Evolutionary conservation across 805 yeast species (phyloP).

Genomic region (Wickerhamiella australiensis): DNA sequence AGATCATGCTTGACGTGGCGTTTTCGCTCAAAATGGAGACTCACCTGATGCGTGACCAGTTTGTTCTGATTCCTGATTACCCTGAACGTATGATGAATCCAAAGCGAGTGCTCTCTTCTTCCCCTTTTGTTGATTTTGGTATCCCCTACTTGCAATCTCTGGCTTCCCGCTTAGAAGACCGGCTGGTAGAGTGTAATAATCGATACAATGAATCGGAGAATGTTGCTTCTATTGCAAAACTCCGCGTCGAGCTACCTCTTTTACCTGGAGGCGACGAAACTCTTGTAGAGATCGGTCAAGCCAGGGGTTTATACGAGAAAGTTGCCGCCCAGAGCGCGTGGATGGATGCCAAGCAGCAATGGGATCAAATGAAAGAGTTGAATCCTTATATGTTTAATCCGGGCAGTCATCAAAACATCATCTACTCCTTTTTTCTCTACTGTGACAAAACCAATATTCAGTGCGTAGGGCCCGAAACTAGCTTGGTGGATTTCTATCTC

Average conservation of each 20-base stretch:
- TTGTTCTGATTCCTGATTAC: slow-evolving; percentile 33
- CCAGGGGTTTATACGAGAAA: background rate
- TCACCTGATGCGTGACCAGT: slow-evolving; percentile 56
- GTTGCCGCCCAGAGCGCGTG: slow-evolving; percentile 14
- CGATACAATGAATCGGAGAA: slow-evolving; percentile 7
- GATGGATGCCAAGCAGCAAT: slow-evolving; percentile 40
- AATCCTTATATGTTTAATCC: slow-evolving; percentile 54
- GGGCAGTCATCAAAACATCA: slow-evolving; percentile 63
- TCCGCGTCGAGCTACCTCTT: background rate
- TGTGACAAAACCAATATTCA: slow-evolving; percentile 79
- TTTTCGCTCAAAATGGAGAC: slow-evolving; percentile 73
- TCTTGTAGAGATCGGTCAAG: background rate
- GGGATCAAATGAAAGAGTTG: slow-evolving; percentile 51
- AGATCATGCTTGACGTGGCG: slow-evolving; percentile 67
- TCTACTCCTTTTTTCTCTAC: slow-evolving; percentile 58
- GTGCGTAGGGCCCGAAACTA: slow-evolving; percentile 80
- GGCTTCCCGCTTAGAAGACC: slow-evolving; percentile 42
- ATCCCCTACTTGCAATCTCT: slow-evolving; percentile 50
- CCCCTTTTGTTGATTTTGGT: slow-evolving; percentile 71
- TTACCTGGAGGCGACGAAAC: slow-evolving; percentile 7
- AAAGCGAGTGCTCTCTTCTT: slow-evolving; percentile 55
- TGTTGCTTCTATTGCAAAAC: background rate
- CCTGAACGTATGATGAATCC: slow-evolving; percentile 21
- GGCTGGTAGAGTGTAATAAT: slow-evolving; percentile 21
- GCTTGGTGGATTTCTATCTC: slow-evolving; percentile 76